Evolutionary conservation across 495 filamentous ascomycete genomes (phyloP).

Genomic region (Letharia columbiana): DNA sequence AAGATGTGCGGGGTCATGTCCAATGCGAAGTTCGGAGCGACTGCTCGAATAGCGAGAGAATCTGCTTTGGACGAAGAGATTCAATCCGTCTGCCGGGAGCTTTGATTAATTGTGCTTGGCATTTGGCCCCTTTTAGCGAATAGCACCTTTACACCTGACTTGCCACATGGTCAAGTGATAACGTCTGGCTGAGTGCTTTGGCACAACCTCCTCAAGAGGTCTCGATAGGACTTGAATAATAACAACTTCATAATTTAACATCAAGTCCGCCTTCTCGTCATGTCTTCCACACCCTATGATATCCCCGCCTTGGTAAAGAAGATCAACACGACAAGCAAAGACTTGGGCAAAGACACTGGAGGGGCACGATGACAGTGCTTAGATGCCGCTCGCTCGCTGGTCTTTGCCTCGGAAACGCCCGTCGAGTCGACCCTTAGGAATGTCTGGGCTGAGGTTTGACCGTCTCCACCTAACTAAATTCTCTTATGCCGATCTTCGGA

Average conservation of each 20-base stretch:
- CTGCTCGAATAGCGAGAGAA: no score
- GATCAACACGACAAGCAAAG: background rate
- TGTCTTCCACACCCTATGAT: slow-evolving; percentile 8
- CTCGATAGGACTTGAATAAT: background rate
- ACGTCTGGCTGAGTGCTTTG: no score
- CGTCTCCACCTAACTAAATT: background rate
- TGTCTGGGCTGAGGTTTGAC: slow-evolving; percentile 1
- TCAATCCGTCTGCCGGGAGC: no score
- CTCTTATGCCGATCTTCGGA: background rate
- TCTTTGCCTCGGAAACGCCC: slow-evolving; percentile 6
- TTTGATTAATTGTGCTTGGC: no score
- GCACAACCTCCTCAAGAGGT: no score
- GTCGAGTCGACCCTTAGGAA: background rate
- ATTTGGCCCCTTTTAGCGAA: no score
- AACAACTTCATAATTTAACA: background rate
- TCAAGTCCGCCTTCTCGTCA: background rate
- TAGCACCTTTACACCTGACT: no score
- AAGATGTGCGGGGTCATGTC: no score
- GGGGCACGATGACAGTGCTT: slow-evolving; percentile 3
- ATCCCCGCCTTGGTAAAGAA: slow-evolving; percentile 3
- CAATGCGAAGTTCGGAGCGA: no score
- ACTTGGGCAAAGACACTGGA: background rate
- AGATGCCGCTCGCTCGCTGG: slow-evolving; percentile 3
- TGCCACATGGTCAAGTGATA: no score
- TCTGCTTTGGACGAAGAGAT: no score